phyloP scores from a whole-genome alignment of 768 basidiomycete genomes.

The Neoboletus magnificus region DNA sequence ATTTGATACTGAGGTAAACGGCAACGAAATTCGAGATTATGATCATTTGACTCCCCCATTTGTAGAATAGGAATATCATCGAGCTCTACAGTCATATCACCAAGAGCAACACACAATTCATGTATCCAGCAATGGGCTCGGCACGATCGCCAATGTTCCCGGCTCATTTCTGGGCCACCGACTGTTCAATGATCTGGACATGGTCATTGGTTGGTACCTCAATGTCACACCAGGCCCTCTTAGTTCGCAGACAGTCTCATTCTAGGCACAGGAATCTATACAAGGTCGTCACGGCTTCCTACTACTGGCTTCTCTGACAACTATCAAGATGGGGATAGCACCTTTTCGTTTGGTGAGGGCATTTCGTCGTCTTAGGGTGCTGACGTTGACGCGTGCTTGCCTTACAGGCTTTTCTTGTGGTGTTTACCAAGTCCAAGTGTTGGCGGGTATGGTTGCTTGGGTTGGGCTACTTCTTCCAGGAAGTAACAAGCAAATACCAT shows the following conservation, averaged over 20 bases:
- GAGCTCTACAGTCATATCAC: constrained; percentile 37
- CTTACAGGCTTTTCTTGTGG: constrained; percentile 45
- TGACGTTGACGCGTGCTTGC: background rate
- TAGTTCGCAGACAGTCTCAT: background rate
- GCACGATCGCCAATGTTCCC: constrained; percentile 30
- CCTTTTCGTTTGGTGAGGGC: constrained; percentile 41
- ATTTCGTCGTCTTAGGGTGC: background rate
- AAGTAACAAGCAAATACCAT: constrained; percentile 41
- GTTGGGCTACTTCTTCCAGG: constrained; percentile 41
- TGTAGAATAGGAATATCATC: constrained; percentile 41
- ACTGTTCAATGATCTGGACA: constrained; percentile 30
- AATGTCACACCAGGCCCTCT: background rate
- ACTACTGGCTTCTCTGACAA: constrained; percentile 42
- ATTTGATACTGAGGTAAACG: constrained; percentile 34
- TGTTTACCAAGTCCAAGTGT: constrained; percentile 42
- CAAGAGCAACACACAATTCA: constrained; percentile 34
- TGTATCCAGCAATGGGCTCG: constrained; percentile 42
- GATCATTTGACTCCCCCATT: too few relatives aligned
- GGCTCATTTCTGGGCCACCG: constrained; percentile 17
- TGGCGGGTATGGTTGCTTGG: constrained; percentile 45
- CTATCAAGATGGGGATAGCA: constrained; percentile 36
- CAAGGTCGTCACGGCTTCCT: constrained; percentile 33
- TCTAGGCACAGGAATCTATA: constrained; percentile 34
- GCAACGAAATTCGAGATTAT: too few relatives aligned
- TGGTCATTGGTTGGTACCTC: constrained; percentile 37